A percentile compares a stretch with the other conserved stretches of the same genome.
Conservation (phyloP, 352 stramenopile genomes). For the Pythium vanterpoolii region DNA sequence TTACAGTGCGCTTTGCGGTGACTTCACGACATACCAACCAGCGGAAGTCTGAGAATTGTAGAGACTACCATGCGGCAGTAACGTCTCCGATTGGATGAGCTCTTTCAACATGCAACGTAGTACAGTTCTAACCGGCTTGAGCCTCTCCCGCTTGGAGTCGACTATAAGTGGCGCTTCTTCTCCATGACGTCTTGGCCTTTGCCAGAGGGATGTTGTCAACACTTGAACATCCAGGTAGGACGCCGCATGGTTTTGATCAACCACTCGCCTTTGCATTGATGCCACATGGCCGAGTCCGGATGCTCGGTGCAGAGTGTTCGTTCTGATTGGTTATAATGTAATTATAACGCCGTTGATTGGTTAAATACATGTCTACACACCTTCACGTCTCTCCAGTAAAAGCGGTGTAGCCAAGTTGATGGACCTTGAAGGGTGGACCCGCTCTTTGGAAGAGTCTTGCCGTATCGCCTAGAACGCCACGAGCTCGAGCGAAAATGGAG, state of each 20-base stretch:
- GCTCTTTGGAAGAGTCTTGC: slow-evolving; percentile 1
- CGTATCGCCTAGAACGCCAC: background rate
- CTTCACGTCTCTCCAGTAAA: slow-evolving; percentile 3
- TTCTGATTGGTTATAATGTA: background rate
- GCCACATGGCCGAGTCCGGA: background rate
- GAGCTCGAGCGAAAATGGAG: background rate
- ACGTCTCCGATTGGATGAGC: no score
- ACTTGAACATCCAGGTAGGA: background rate
- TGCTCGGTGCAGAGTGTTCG: background rate
- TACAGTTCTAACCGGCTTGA: background rate
- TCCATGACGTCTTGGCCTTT: background rate
- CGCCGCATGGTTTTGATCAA: background rate
- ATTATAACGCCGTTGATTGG: background rate
- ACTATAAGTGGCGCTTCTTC: background rate
- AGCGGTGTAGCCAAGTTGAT: slow-evolving; percentile 1
- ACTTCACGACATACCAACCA: no score
- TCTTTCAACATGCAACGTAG: no score
- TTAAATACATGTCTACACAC: background rate
- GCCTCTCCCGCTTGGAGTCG: no score
- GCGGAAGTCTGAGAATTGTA: no score
- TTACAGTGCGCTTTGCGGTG: no score
- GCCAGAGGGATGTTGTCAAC: background rate
- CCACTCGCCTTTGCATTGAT: background rate
- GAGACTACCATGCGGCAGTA: no score
- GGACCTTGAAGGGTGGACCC: slow-evolving; percentile 1